These are phyloP conservation scores for Dictyostelium capitatum DNA, from an alignment of 78 protist genomes.

Conservation along the genomic window DNA sequence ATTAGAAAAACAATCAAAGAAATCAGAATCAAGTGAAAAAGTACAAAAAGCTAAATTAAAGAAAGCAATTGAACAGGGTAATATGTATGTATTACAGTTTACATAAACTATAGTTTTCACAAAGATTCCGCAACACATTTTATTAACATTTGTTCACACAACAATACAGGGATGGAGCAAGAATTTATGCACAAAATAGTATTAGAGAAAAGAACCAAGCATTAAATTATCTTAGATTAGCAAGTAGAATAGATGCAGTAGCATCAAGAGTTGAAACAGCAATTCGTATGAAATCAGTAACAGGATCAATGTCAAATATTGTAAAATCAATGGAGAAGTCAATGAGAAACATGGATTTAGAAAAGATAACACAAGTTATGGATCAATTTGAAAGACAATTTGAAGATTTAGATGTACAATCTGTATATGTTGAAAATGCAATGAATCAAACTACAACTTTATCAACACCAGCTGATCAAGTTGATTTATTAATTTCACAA, in stretches of 20 bases:
- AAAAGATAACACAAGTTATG: slow-evolving; percentile 93
- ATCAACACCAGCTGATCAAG: slow-evolving; percentile 95
- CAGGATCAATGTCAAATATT: slow-evolving; percentile 93
- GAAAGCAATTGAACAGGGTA: slow-evolving; percentile 96
- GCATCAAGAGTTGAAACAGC: slow-evolving; percentile 96
- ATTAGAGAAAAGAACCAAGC: slow-evolving; percentile 95
- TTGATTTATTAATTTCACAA: slow-evolving; percentile 89
- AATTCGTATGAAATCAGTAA: slow-evolving; percentile 92
- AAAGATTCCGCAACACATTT: too few species aligned
- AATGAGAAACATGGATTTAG: slow-evolving; percentile 92
- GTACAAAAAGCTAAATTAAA: slow-evolving; percentile 74
- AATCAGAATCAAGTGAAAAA: slow-evolving; percentile 80
- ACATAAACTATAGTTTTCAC: too few species aligned
- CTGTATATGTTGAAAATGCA: slow-evolving; percentile 92
- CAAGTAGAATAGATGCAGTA: slow-evolving; percentile 96
- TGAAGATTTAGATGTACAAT: slow-evolving; percentile 94
- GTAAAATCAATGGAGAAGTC: slow-evolving; percentile 94
- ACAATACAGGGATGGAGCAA: slow-evolving; percentile 95
- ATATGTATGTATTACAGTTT: slow-evolving; percentile 29
- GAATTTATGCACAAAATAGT: slow-evolving; percentile 98
- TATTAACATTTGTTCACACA: too few species aligned
- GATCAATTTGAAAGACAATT: slow-evolving; percentile 97
- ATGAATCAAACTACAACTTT: slow-evolving; percentile 91
- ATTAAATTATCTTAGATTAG: slow-evolving; percentile 92
- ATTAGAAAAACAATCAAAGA: slow-evolving; percentile 71